Evolutionary conservation across 345 rosid genomes (phyloP).

Genomic region (Eucalyptus polyanthemos): DNA sequence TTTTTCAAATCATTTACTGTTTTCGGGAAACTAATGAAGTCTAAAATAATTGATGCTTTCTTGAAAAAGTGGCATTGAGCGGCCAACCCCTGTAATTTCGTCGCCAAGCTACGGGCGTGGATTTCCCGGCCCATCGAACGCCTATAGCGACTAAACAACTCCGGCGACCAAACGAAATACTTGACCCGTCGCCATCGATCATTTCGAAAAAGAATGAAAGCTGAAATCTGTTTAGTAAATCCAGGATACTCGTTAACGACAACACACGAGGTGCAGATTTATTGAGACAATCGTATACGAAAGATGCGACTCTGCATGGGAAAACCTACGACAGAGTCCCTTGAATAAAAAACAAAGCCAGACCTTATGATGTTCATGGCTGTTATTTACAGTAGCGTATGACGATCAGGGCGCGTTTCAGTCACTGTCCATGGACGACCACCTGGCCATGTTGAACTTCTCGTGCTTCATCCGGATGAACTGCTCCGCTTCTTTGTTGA

Average conservation of each 20-base stretch:
- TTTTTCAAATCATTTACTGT: rapidly evolving
- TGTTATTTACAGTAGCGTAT: not conserved
- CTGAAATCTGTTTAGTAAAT: not conserved
- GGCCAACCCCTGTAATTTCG: not conserved
- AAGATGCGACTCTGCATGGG: not conserved
- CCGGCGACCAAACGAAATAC: not conserved
- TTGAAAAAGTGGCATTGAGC: not conserved
- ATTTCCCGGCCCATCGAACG: not conserved
- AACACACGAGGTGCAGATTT: not conserved
- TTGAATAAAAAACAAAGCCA: not conserved
- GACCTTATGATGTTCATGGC: not conserved
- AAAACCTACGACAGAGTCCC: not conserved
- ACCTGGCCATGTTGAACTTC: conserved; percentile 23
- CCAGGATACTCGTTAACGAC: not conserved
- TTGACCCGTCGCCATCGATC: not conserved
- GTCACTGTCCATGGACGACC: not conserved
- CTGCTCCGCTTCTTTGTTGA: conserved; percentile 55
- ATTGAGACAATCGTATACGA: not conserved
- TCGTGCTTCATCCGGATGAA: conserved; percentile 49
- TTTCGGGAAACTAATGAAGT: not conserved
- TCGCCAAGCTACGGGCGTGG: not conserved
- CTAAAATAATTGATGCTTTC: not conserved
- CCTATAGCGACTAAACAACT: not conserved
- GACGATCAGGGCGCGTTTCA: not conserved
- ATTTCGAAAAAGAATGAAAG: not conserved